Conservation (phyloP, 805 yeast species). For the Sporopachydermia lactativora region DNA sequence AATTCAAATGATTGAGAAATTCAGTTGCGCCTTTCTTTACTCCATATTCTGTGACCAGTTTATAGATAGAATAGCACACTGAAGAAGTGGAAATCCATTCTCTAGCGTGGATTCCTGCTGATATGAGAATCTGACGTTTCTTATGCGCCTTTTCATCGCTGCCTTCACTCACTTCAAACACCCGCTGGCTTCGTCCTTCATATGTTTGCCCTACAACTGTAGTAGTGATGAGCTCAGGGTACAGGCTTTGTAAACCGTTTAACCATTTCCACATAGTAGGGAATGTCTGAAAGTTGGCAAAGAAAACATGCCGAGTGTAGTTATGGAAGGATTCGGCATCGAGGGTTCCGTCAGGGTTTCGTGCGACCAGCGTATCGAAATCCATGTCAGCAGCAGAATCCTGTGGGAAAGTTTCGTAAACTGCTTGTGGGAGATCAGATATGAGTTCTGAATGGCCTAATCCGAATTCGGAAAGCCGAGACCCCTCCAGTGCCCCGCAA, state of each 20-base stretch:
- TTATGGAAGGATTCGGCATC: slow-evolving; percentile 8
- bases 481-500: slow-evolving; percentile 9
- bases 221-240: slow-evolving; percentile 46
- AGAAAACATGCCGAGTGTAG: slow-evolving; percentile 40
- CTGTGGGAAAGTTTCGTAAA: slow-evolving; percentile 40
- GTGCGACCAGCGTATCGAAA: slow-evolving; percentile 5
- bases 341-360: slow-evolving; percentile 10
- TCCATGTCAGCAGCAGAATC: slow-evolving; percentile 5
- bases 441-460: slow-evolving; percentile 26
- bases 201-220: slow-evolving; percentile 63
- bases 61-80: slow-evolving; percentile 39
- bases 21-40: slow-evolving; percentile 24
- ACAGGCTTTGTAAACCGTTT: slow-evolving; percentile 41
- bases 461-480: slow-evolving; percentile 9
- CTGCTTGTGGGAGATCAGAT: slow-evolving; percentile 40
- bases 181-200: slow-evolving; percentile 60
- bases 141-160: slow-evolving; percentile 21
- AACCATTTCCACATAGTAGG: slow-evolving; percentile 63
- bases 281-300: slow-evolving; percentile 54
- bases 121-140: slow-evolving; percentile 54
- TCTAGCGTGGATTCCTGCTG: slow-evolving; percentile 81
- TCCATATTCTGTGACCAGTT: slow-evolving; percentile 34
- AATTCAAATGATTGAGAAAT: slow-evolving; percentile 47
- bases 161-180: slow-evolving; percentile 44
- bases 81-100: slow-evolving; percentile 79